Percentiles rank a stretch among this genome's conserved stretches.
Evolutionary conservation across 495 filamentous ascomycete genomes (phyloP).

Genomic region (Aspergillus cavernicola): DNA sequence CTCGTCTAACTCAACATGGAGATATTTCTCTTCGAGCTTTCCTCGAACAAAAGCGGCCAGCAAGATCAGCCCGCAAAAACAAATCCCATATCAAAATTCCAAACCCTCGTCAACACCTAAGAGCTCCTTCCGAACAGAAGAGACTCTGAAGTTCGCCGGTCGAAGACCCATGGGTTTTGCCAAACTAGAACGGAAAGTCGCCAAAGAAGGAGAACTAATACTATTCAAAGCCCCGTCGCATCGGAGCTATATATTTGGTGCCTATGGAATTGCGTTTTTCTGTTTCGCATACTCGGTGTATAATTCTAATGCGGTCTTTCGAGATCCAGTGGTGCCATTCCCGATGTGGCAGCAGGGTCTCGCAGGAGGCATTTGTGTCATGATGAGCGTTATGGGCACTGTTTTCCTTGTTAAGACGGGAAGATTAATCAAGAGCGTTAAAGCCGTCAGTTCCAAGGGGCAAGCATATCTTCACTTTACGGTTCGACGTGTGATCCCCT

Average conservation of each 20-base stretch:
- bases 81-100: background rate
- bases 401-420: conserved; percentile 36
- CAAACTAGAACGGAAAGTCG: conserved; percentile 33
- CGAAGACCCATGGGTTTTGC: conserved; percentile 27
- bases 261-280: conserved; percentile 52
- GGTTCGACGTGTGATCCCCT: conserved; percentile 42
- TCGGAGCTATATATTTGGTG: conserved; percentile 51
- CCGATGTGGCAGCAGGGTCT: conserved; percentile 39
- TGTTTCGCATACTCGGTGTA: conserved; percentile 55
- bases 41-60: conserved; percentile 19
- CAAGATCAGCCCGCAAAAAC: conserved; percentile 17
- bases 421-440: conserved; percentile 33
- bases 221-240: conserved; percentile 63
- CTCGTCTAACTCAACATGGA: conserved; percentile 21
- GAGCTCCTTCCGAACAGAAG: conserved; percentile 9
- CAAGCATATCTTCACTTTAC: conserved; percentile 32
- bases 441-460: conserved; percentile 30
- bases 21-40: conserved; percentile 34
- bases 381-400: conserved; percentile 43
- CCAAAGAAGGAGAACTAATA: conserved; percentile 36
- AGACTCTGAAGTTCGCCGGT: conserved; percentile 25
- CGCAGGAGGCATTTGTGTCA: conserved; percentile 39
- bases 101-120: conserved; percentile 16
- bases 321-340: conserved; percentile 29
- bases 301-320: conserved; percentile 46